These are phyloP conservation scores for Citrus sp. DNA, from an alignment of 345 rosid species.

Conservation along the genomic window DNA sequence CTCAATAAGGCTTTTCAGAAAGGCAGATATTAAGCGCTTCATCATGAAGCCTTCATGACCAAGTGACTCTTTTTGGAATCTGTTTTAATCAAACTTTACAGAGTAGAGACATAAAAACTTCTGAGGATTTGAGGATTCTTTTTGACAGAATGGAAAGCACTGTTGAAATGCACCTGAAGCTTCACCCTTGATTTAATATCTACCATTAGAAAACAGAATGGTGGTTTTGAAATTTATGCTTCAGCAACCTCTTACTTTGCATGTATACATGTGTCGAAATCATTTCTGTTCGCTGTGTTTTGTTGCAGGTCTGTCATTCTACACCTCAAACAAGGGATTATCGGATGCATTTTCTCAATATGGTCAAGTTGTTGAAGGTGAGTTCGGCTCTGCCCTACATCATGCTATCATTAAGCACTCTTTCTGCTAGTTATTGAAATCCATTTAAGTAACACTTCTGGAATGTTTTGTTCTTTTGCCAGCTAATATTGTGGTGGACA, in stretches of 20 bases:
- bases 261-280: not conserved
- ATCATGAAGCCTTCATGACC: not conserved
- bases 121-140: not conserved
- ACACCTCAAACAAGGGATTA: constrained; percentile 61
- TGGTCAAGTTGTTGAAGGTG: constrained; percentile 94
- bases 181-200: not conserved
- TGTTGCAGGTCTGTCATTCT: constrained; percentile 64
- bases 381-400: not conserved
- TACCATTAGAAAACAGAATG: not conserved
- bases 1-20: not conserved
- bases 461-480: constrained; percentile 2
- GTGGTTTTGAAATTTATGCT: not conserved
- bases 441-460: not conserved
- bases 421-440: not conserved
- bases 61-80: not conserved
- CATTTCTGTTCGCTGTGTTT: not conserved
- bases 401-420: not conserved
- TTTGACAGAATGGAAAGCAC: not conserved
- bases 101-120: not conserved
- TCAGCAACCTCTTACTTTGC: not conserved
- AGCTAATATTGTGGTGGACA: constrained; percentile 67
- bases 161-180: not conserved
- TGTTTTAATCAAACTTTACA: not conserved
- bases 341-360: constrained; percentile 66
- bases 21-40: not conserved